Conservation (phyloP, 192 early-diverging fungal species). For the Fimicolochytrium jonesii region DNA sequence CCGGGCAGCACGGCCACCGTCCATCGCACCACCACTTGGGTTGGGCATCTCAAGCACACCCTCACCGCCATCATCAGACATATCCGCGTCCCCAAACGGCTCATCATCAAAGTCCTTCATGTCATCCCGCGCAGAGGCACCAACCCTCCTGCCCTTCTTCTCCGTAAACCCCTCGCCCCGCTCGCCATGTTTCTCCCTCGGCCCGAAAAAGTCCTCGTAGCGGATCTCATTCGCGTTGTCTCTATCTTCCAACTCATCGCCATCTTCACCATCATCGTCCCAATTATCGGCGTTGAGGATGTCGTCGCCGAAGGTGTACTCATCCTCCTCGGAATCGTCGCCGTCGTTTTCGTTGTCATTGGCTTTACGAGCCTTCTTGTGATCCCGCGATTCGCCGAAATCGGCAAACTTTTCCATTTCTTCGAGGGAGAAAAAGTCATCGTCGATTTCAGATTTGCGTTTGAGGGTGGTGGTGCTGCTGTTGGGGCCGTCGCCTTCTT, state of each 20-base stretch:
- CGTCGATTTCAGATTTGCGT: slow-evolving; percentile 70
- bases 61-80: slow-evolving; percentile 22
- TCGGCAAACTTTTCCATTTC: slow-evolving; percentile 89
- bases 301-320: slow-evolving; percentile 26
- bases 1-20: slow-evolving; percentile 28
- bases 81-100: slow-evolving; percentile 9
- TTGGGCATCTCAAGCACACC: slow-evolving; percentile 34
- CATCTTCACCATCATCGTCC: slow-evolving; percentile 44
- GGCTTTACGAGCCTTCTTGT: slow-evolving; percentile 46
- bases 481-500: no score
- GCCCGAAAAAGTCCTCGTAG: slow-evolving; percentile 83
- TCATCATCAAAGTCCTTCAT: slow-evolving; percentile 31
- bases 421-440: slow-evolving; percentile 89
- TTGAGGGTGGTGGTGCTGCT: slow-evolving; percentile 3
- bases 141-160: slow-evolving; percentile 13
- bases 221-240: slow-evolving; percentile 59
- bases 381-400: slow-evolving; percentile 62
- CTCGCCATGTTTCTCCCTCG: slow-evolving; percentile 44
- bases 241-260: slow-evolving; percentile 61
- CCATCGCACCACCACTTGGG: no score
- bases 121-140: no score
- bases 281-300: slow-evolving; percentile 15
- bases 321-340: slow-evolving; percentile 50
- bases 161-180: slow-evolving; percentile 20
- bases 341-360: slow-evolving; percentile 57